Conservation (phyloP, 805 yeast species). For the Maudiozyma saulgeensis region DNA sequence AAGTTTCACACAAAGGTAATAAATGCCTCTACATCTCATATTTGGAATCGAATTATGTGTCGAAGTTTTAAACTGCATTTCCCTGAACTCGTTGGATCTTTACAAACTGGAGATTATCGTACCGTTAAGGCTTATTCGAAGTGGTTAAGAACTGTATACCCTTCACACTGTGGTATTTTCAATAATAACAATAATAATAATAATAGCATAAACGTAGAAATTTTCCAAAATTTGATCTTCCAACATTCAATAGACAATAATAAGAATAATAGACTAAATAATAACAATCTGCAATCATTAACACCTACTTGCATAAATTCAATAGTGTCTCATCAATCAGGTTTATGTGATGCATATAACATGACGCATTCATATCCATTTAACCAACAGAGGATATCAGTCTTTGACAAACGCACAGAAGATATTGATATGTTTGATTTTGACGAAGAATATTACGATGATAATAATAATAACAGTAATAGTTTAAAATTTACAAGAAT, state of each 20-base stretch:
- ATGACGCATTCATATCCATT: background rate
- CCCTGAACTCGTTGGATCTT: conserved; percentile 21
- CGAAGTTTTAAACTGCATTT: conserved; percentile 20
- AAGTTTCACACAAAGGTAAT: background rate
- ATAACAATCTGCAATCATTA: too few species aligned
- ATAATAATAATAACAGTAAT: background rate
- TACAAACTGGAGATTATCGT: conserved; percentile 20
- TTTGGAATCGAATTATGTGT: conserved; percentile 27
- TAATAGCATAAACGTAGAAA: background rate
- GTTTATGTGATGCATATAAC: too few species aligned
- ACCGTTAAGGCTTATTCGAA: conserved; percentile 11
- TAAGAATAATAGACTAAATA: background rate
- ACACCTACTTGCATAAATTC: too few species aligned
- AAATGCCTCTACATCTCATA: conserved; percentile 3
- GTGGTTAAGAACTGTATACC: conserved; percentile 2
- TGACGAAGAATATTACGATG: background rate
- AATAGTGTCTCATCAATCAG: too few species aligned
- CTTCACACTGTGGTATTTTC: background rate
- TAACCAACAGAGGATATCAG: background rate
- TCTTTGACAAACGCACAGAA: background rate
- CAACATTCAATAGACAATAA: background rate
- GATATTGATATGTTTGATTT: background rate
- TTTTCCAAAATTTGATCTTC: background rate
- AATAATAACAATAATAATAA: background rate
- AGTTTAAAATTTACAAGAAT: background rate